These are phyloP conservation scores for Stromatinia cepivora DNA, from an alignment of 2,329 filamentous ascomycete genomes.

Conservation along the genomic window DNA sequence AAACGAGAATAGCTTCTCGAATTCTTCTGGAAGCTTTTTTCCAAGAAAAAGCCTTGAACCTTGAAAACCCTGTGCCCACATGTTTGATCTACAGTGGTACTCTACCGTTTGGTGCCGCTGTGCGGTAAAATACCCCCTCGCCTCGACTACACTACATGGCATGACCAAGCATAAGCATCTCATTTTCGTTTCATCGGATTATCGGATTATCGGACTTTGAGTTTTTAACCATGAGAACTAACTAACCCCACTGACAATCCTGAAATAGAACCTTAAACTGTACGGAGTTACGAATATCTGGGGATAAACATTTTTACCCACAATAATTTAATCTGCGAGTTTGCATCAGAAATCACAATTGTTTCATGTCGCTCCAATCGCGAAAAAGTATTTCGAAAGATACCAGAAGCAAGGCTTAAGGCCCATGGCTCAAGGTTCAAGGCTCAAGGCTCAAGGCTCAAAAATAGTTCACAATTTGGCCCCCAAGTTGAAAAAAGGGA, in stretches of 20 bases:
- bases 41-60: background rate
- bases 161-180: slow-evolving; percentile 9
- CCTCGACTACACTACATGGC: background rate
- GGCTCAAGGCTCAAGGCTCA: background rate
- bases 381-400: background rate
- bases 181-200: background rate
- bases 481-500: background rate
- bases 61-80: slow-evolving; percentile 17
- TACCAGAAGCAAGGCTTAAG: background rate
- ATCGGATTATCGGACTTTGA: background rate
- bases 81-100: slow-evolving; percentile 19
- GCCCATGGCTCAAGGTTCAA: background rate
- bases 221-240: background rate
- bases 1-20: slow-evolving; percentile 8
- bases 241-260: background rate
- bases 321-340: background rate
- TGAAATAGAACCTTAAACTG: background rate
- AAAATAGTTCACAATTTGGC: background rate
- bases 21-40: slow-evolving; percentile 17
- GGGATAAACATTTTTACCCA: slow-evolving; percentile 3
- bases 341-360: background rate
- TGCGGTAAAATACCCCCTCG: slow-evolving; percentile 8
- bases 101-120: slow-evolving; percentile 5
- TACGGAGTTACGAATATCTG: background rate
- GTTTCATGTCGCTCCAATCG: background rate